Conservation (phyloP, 208 protist species). For the Trypanosoma vivax region DNA sequence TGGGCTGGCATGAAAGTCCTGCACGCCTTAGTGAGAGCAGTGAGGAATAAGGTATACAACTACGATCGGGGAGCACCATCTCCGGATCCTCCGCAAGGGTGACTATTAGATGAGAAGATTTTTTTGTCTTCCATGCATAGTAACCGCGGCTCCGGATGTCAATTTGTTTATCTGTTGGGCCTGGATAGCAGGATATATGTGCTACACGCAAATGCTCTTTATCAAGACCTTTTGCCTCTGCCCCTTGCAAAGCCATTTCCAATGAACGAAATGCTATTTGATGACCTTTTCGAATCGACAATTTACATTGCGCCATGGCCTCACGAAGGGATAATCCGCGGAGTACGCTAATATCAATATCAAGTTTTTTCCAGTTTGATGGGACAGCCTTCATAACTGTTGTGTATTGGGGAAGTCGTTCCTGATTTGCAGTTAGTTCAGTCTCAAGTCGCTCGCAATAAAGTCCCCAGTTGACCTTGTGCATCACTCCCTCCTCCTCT, state of each 20-base stretch:
- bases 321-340: constrained; percentile 85
- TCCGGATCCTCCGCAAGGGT: constrained; percentile 83
- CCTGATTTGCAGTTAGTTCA: constrained; percentile 72
- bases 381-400: constrained; percentile 82
- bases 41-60: constrained; percentile 78
- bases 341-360: constrained; percentile 80
- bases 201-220: constrained; percentile 84
- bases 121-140: constrained; percentile 89
- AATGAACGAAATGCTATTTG: constrained; percentile 76
- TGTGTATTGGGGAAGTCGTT: constrained; percentile 80
- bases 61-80: constrained; percentile 87
- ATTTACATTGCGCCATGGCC: constrained; percentile 87
- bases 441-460: constrained; percentile 86
- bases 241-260: constrained; percentile 82
- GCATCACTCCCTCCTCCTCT: constrained; percentile 81
- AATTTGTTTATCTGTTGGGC: constrained; percentile 87
- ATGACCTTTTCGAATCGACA: constrained; percentile 83
- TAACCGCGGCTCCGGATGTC: constrained; percentile 84
- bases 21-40: constrained; percentile 78
- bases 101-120: constrained; percentile 78
- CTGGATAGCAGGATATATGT: constrained; percentile 75
- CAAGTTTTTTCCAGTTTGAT: constrained; percentile 87
- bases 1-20: constrained; percentile 54
- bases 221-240: constrained; percentile 81
- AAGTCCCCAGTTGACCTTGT: constrained; percentile 85